Evolutionary conservation across 2,329 filamentous ascomycete species (phyloP), one percentile per base, ranked within the genome.

Genomic region (Chaetomiaceae sp.): DNA sequence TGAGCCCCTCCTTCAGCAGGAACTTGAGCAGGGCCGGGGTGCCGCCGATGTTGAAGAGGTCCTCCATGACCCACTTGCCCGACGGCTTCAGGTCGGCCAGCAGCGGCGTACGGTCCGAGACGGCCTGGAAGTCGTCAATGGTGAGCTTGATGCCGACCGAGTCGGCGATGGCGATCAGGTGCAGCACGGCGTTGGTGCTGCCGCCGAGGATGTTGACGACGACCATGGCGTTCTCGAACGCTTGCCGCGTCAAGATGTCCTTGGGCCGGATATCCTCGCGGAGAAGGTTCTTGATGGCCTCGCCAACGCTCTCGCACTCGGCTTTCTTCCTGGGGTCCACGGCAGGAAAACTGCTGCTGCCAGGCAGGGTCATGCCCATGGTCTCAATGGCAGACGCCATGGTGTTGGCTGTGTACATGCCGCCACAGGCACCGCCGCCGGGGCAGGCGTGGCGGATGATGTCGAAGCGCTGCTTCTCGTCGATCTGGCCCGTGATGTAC

Each of bases 371-470:
- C 76, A 91, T 83, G 45, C 83, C 83, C 68, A 87, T 77, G 5
- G 78, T 76, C 66, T 86, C 83, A 53, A 86, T 84, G 19, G 83
- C 82, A 9, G 78, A 79, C n/a, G 83, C 82, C 81, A 86, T 84
- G 39, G 83, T 86, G 68, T 86, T 86, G 45, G 83, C 83, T 3
- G 83, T 86, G 67, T 86, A 86, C 83, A 94, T 94, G 58, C 88
- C 88, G 64, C 88, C 88, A 60, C 88, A 94, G 11, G 88, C 88
- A 57, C 88, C 88, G 57, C 81, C 75, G 30, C 88, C 87, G 19
- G 87, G 87, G 66, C 90, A 96, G 35, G 93, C 90, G 63, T 97
- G 75, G 52, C 89, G 81, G 65, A 96, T 95, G 61, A 97, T 91
- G 68, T 97, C 93, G 66, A 89, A 95, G 42, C 93, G 84, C 69